Conservation (phyloP, 2,329 filamentous ascomycete species). For the Colletotrichum horii region DNA sequence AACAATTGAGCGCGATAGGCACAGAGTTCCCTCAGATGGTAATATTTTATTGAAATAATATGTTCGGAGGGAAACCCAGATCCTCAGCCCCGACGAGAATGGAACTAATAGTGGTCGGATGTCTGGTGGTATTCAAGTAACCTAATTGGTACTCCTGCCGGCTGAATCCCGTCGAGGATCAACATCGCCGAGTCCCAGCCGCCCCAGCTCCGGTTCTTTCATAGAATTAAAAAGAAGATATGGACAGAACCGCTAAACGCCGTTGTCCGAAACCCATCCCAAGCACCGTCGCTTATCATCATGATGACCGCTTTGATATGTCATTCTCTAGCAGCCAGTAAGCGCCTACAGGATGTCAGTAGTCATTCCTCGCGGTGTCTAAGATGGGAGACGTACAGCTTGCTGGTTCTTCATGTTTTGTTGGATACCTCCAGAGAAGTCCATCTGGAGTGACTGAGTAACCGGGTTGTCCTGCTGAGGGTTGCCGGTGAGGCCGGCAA, state of each 20-base stretch:
- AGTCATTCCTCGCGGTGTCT: too few relatives aligned
- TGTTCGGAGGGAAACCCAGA: neutral
- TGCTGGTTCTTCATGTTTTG: slow-evolving; percentile 22
- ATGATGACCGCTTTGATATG: neutral
- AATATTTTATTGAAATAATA: neutral
- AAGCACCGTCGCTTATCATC: neutral
- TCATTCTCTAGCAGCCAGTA: neutral
- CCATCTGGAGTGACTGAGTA: slow-evolving; percentile 6
- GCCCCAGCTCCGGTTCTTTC: neutral
- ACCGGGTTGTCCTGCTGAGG: slow-evolving; percentile 11
- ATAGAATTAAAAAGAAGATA: neutral
- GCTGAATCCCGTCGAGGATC: neutral
- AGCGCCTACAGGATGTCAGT: neutral
- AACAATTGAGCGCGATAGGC: neutral
- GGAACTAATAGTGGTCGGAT: neutral
- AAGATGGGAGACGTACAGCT: too few relatives aligned
- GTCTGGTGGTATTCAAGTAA: neutral
- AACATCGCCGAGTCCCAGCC: neutral
- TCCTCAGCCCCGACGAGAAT: neutral
- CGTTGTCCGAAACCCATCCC: neutral
- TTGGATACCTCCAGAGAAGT: slow-evolving; percentile 21
- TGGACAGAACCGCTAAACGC: neutral
- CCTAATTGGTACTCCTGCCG: neutral
- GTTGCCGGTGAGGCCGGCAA: slow-evolving; percentile 12
- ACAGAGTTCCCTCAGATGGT: neutral